Percentiles rank a stretch among this genome's conserved stretches.
Conservation (phyloP, 1,284 basidiomycete genomes). For the Xerocomus amazonicus region DNA sequence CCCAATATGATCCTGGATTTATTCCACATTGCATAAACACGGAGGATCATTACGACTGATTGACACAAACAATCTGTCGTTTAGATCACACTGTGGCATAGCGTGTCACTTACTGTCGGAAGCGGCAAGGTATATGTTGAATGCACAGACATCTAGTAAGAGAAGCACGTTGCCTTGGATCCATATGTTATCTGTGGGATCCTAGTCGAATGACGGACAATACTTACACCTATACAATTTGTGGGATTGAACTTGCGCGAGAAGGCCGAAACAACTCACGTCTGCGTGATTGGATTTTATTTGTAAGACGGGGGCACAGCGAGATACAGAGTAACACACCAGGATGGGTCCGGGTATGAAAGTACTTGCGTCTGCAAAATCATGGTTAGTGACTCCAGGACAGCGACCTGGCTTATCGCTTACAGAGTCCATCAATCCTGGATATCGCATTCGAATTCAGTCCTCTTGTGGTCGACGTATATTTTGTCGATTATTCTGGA, state of each 20-base stretch:
- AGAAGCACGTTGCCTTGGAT: constrained; percentile 13
- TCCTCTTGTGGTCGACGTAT: no score
- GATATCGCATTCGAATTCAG: neutral
- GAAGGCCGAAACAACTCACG: constrained; percentile 6
- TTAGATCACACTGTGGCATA: neutral
- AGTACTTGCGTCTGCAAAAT: constrained; percentile 11
- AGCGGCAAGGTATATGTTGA: constrained; percentile 16
- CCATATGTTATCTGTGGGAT: neutral
- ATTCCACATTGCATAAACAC: constrained; percentile 25
- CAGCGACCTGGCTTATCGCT: neutral
- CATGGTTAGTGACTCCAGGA: neutral
- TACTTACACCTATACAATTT: constrained; percentile 19
- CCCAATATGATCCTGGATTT: constrained; percentile 16
- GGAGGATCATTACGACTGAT: constrained; percentile 27
- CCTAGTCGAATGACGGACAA: neutral
- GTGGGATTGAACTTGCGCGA: neutral
- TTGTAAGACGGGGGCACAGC: neutral
- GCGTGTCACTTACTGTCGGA: constrained; percentile 18
- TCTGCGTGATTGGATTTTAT: constrained; percentile 3
- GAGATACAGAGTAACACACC: constrained; percentile 1
- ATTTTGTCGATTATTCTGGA: neutral
- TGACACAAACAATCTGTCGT: neutral
- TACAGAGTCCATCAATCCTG: constrained; percentile 15
- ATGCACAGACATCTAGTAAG: constrained; percentile 2
- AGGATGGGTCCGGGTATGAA: constrained; percentile 19